Percentiles rank a stretch among this genome's conserved stretches.
Evolutionary conservation across 2,329 filamentous ascomycete genomes (phyloP).

Genomic region (Xylariomycetidae sp.): DNA sequence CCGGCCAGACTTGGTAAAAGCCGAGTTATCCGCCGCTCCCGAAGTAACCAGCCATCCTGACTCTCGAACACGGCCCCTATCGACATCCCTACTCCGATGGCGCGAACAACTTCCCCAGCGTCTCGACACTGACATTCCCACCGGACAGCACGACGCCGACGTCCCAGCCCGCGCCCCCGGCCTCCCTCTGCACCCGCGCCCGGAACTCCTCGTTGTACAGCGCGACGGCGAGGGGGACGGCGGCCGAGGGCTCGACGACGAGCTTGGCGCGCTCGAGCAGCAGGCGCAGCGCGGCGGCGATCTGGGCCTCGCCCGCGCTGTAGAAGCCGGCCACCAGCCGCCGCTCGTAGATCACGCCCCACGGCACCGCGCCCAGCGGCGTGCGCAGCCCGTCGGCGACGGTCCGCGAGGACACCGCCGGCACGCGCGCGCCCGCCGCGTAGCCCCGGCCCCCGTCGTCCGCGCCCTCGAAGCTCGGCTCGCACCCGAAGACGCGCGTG

Average conservation of each 20-base stretch:
- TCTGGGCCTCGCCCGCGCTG: constrained; percentile 75
- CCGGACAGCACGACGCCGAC: constrained; percentile 55
- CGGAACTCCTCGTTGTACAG: constrained; percentile 84
- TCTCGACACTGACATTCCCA: constrained; percentile 53
- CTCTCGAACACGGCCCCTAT: too few relatives aligned
- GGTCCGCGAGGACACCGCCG: constrained; percentile 66
- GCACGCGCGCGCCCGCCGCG: constrained; percentile 56
- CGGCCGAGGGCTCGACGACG: constrained; percentile 81
- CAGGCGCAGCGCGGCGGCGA: constrained; percentile 66
- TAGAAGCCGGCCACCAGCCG: constrained; percentile 65
- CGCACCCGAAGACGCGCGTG: constrained; percentile 76
- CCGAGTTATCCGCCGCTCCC: too few relatives aligned
- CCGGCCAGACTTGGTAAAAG: too few relatives aligned
- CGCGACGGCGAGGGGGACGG: constrained; percentile 75
- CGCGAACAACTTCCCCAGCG: constrained; percentile 45
- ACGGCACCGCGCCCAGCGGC: constrained; percentile 70
- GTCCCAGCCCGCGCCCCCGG: constrained; percentile 68
- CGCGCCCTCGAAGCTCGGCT: constrained; percentile 75
- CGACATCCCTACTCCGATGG: constrained; percentile 4
- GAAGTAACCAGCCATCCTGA: too few relatives aligned
- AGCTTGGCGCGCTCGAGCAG: constrained; percentile 86
- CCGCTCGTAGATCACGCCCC: constrained; percentile 67
- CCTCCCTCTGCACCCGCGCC: constrained; percentile 61
- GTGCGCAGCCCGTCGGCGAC: constrained; percentile 87
- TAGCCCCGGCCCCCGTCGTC: constrained; percentile 76